A percentile compares a stretch with the other conserved stretches of the same genome.
Evolutionary conservation across 345 rosid genomes (phyloP).

Genomic region (Odontarrhena argentea): DNA sequence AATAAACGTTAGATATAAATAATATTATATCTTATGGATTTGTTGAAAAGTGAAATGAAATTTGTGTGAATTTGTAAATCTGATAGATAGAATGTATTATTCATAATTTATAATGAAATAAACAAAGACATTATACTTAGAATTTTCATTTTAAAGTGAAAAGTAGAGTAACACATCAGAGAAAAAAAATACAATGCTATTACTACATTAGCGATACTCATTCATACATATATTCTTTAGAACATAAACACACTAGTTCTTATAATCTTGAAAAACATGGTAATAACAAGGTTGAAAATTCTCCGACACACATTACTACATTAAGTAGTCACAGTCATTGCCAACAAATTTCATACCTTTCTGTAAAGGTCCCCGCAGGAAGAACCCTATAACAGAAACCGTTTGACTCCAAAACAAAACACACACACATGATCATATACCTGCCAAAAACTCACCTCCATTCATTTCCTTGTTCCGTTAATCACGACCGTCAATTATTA

Average conservation of each 20-base stretch:
- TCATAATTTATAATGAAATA: too few relatives aligned
- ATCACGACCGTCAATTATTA: conserved; percentile 37
- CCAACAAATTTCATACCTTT: neutral
- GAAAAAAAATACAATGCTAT: too few relatives aligned
- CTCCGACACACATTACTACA: conserved; percentile 24
- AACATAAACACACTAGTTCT: neutral
- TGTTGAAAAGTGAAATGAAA: too few relatives aligned
- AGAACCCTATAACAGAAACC: conserved; percentile 25
- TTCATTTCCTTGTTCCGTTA: conserved; percentile 32
- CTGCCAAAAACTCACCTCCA: conserved; percentile 16
- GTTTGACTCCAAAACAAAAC: conserved; percentile 17
- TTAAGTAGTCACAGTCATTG: conserved; percentile 11
- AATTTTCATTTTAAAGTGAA: too few relatives aligned
- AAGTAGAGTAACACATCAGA: too few relatives aligned
- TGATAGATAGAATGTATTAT: too few relatives aligned
- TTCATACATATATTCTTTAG: too few relatives aligned
- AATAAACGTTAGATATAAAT: too few relatives aligned
- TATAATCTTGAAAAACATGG: neutral
- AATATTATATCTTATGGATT: too few relatives aligned
- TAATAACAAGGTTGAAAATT: conserved; percentile 23
- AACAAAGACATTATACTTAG: too few relatives aligned
- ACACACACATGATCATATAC: conserved; percentile 22
- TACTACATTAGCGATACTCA: too few relatives aligned
- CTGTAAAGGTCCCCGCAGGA: conserved; percentile 29
- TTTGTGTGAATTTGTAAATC: too few relatives aligned